These are phyloP conservation scores for Mortierella antarctica DNA, from an alignment of 192 early-diverging fungal species.

Conservation along the genomic window DNA sequence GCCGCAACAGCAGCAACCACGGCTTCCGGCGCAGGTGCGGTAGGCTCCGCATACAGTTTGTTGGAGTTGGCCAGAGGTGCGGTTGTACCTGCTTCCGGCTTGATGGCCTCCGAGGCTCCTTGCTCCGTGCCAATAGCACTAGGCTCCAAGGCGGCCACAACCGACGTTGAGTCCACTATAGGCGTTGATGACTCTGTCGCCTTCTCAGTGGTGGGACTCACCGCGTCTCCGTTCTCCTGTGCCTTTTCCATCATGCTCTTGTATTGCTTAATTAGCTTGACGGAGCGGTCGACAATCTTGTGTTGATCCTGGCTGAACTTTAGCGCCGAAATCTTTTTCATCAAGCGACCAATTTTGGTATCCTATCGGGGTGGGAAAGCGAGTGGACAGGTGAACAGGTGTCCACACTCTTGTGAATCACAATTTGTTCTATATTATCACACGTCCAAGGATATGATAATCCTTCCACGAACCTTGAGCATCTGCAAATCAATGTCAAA, in stretches of 20 bases:
- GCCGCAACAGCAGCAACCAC: constrained; percentile 36
- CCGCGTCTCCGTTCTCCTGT: constrained; percentile 20
- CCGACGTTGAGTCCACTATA: not conserved
- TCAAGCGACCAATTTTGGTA: constrained; percentile 56
- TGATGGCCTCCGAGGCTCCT: not conserved
- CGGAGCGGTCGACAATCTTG: constrained; percentile 39
- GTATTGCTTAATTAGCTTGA: constrained; percentile 52
- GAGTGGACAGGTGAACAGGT: not conserved
- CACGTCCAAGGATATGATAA: not conserved
- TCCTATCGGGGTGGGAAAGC: constrained; percentile 23
- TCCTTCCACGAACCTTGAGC: constrained; percentile 38
- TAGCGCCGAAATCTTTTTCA: constrained; percentile 53
- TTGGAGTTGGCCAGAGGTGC: constrained; percentile 16
- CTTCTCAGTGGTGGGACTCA: not conserved
- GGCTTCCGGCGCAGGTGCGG: constrained; percentile 30
- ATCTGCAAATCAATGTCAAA: constrained; percentile 52
- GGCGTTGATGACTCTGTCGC: constrained; percentile 3
- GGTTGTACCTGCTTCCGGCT: not conserved
- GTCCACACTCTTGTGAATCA: constrained; percentile 1
- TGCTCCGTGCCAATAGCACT: not conserved
- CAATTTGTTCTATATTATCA: not conserved
- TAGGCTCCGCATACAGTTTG: not conserved
- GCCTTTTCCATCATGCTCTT: constrained; percentile 51
- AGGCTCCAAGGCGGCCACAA: not conserved
- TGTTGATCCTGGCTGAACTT: constrained; percentile 43